A percentile compares a stretch with the other conserved stretches of the same genome.
Evolutionary conservation across 108 stramenopile genomes (phyloP).

Genomic region (Nitzschia sp.): DNA sequence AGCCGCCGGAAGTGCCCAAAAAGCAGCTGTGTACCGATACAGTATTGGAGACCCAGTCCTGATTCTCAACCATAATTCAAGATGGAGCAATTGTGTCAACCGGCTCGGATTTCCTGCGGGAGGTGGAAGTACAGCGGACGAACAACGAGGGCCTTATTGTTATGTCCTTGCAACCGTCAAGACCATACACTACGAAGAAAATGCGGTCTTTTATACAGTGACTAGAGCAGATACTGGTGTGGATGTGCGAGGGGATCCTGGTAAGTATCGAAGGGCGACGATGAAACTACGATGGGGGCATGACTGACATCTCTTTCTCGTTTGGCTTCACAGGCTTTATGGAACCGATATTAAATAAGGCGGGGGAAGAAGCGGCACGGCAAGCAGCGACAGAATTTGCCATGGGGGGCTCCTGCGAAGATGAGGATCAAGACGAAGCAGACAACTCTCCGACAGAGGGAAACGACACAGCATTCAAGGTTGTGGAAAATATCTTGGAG

Average conservation of each 20-base stretch:
- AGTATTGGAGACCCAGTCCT: constrained; percentile 34
- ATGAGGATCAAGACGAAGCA: constrained; percentile 4
- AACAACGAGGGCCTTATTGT: constrained; percentile 65
- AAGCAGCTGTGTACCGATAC: constrained; percentile 19
- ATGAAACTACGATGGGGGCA: too few species aligned
- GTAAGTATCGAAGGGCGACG: constrained; percentile 24
- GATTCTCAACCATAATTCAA: constrained; percentile 1
- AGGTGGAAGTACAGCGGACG: constrained; percentile 47
- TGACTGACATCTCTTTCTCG: too few species aligned
- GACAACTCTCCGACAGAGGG: background rate
- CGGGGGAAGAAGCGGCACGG: constrained; percentile 48
- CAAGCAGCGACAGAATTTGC: constrained; percentile 37
- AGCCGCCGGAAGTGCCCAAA: background rate
- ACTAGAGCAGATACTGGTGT: constrained; percentile 50
- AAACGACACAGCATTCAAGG: constrained; percentile 1
- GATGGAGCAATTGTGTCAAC: constrained; percentile 45
- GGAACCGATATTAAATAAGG: constrained; percentile 41
- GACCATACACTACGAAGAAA: constrained; percentile 73
- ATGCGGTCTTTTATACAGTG: constrained; percentile 76
- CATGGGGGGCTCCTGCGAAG: constrained; percentile 4
- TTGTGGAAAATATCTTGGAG: constrained; percentile 7
- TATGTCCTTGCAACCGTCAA: constrained; percentile 68
- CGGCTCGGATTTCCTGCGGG: constrained; percentile 59
- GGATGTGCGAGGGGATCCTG: constrained; percentile 69
- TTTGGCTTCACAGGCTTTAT: constrained; percentile 33